These are phyloP conservation scores for Crataegus laevigata DNA, from an alignment of 306 rosid genomes.

Conservation along the genomic window DNA sequence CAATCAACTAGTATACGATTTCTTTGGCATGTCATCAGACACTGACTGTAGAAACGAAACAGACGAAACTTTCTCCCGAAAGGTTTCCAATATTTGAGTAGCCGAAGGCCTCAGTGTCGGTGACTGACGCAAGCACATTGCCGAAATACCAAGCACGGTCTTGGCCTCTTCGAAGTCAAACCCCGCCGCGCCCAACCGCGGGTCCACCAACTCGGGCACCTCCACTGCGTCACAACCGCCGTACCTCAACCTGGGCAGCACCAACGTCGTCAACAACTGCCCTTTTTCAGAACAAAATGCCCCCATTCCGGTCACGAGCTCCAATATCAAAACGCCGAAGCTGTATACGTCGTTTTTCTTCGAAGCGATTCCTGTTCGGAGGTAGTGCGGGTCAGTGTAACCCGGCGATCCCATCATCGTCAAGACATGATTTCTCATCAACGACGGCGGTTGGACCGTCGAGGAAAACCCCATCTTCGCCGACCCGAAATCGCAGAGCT, in stretches of 20 bases:
- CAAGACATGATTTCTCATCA: background rate
- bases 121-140: constrained; percentile 28
- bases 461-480: constrained; percentile 50
- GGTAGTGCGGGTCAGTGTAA: constrained; percentile 45
- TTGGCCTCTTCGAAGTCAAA: constrained; percentile 30
- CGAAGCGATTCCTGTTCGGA: constrained; percentile 45
- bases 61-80: constrained; percentile 3
- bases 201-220: constrained; percentile 23
- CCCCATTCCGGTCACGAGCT: constrained; percentile 37
- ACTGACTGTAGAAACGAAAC: background rate
- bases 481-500: constrained; percentile 46
- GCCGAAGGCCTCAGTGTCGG: constrained; percentile 36
- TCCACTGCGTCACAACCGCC: background rate
- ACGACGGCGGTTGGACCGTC: constrained; percentile 5
- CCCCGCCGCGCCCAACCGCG: constrained; percentile 2
- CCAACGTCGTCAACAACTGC: constrained; percentile 14
- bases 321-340: constrained; percentile 35
- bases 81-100: constrained; percentile 11
- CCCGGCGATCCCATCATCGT: constrained; percentile 52
- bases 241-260: background rate
- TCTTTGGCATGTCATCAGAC: background rate
- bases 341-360: constrained; percentile 50
- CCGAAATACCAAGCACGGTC: constrained; percentile 18
- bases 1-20: background rate
- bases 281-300: constrained; percentile 30